Conservation (phyloP, 352 stramenopile species). For the Globisporangium camurandrum region DNA sequence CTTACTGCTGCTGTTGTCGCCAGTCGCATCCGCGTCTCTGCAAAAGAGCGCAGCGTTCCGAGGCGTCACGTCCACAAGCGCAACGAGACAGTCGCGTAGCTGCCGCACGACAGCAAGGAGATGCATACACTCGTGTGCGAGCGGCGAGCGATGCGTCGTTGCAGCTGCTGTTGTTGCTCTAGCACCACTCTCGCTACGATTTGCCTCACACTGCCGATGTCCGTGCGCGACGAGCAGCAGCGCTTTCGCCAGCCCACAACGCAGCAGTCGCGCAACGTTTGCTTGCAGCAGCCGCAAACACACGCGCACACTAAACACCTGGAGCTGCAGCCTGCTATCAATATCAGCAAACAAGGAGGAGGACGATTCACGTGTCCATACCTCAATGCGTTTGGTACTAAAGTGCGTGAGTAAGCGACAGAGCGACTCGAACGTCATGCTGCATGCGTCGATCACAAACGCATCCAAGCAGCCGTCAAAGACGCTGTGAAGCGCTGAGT, state of each 20-base stretch:
- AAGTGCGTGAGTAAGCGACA: constrained; percentile 31
- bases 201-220: not conserved
- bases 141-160: not conserved
- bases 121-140: constrained; percentile 1
- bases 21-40: constrained; percentile 3
- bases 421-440: constrained; percentile 38
- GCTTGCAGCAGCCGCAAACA: constrained; percentile 66
- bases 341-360: too few species aligned
- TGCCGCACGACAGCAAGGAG: constrained; percentile 3
- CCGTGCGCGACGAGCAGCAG: constrained; percentile 16
- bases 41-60: not conserved
- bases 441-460: constrained; percentile 32
- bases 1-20: not conserved
- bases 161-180: too few species aligned
- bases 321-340: constrained; percentile 15
- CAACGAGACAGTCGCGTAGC: constrained; percentile 22
- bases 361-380: not conserved
- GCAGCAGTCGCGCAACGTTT: constrained; percentile 65
- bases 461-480: constrained; percentile 41
- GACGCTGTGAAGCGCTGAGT: too few species aligned
- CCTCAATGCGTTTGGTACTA: constrained; percentile 26
- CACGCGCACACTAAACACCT: constrained; percentile 59
- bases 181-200: not conserved
- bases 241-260: constrained; percentile 37
- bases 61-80: constrained; percentile 26